Evolutionary conservation across 1,139 yeast species (phyloP), one percentile per base, ranked within the genome.

Genomic region (Suhomyces choctaworum): DNA sequence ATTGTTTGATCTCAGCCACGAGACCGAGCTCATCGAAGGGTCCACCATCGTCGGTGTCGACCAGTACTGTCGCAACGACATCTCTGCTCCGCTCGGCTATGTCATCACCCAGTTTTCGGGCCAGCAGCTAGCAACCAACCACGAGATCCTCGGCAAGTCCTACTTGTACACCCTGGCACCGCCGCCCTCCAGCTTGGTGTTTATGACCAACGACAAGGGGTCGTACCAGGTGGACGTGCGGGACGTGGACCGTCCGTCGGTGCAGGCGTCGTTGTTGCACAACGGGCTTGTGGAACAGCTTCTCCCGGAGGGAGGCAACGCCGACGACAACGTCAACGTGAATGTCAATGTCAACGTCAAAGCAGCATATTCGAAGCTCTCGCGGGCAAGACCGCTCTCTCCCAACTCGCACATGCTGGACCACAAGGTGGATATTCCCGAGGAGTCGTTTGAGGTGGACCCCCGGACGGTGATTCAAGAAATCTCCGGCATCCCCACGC

Each of bases 81-180:
- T 12, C 8, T 9, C 9, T 5, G 23, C 22, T 38, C 45, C 46
- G 2, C 47, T 66, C 20, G 71, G 72, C 0, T 67, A 41, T 39
- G 42, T 40, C 22, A 53, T 68, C 9, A 29, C 36, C n/a, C 39
- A 38, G 4, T 45, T 47, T 10, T 51, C 67, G 2, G 68, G 66
- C 9, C 60, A 50, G 10, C 70, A 65, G 39, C 48, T 59, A 2
- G 40, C 48, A 4, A 50, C 48, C 16, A 58, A 61, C 40, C 52
- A 58, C 35, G 57, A 60, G 19, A n/a, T 52, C 4, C 31, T 48
- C n/a, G 55, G 51, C 10, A 46, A 50, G 27, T 27, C 53, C 1
- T 40, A 36, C 29, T 37, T 53, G 15, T 50, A 44, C 31, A 27
- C 46, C 13, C 16, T 21, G 5, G 47, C 50, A 11, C 48, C 50